Conservation (phyloP, 768 basidiomycete species). For the Amyloporia xantha region DNA sequence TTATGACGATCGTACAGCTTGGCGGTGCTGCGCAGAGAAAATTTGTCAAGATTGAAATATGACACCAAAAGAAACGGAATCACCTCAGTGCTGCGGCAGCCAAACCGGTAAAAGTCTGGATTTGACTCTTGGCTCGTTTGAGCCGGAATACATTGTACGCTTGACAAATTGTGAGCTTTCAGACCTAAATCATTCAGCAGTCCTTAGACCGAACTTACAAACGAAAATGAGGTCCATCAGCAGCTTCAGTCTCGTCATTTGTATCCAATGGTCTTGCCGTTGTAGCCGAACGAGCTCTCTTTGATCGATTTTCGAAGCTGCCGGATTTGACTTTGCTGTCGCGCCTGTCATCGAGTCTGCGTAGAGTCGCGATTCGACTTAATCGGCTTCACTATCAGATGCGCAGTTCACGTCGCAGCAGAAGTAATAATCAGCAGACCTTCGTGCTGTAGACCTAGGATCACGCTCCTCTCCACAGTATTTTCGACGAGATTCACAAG, state of each 20-base stretch:
- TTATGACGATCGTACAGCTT: constrained; percentile 74
- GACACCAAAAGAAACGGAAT: constrained; percentile 1
- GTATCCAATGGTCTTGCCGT: constrained; percentile 73
- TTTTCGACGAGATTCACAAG: constrained; percentile 81
- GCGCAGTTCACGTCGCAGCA: neutral
- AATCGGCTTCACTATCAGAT: constrained; percentile 1
- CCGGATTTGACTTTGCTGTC: constrained; percentile 63
- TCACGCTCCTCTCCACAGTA: constrained; percentile 69
- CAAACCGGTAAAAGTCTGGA: constrained; percentile 64
- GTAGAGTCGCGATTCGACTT: constrained; percentile 71
- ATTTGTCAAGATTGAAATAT: neutral
- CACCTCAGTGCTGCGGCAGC: constrained; percentile 71
- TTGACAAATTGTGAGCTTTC: constrained; percentile 21
- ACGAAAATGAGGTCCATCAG: constrained; percentile 85
- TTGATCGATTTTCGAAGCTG: constrained; percentile 52
- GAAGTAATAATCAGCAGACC: constrained; percentile 32
- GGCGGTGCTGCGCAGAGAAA: constrained; percentile 41
- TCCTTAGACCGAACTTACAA: constrained; percentile 42
- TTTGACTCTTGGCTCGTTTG: constrained; percentile 48
- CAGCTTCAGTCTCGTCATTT: constrained; percentile 62
- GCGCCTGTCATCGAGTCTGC: constrained; percentile 65
- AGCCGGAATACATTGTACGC: constrained; percentile 77
- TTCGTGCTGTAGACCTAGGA: constrained; percentile 55
- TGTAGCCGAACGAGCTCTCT: constrained; percentile 63
- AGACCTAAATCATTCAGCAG: neutral